Evolutionary conservation across 2,329 filamentous ascomycete species (phyloP), one percentile per base, ranked within the genome.

Genomic region (Hymenoscyphus infarciens): DNA sequence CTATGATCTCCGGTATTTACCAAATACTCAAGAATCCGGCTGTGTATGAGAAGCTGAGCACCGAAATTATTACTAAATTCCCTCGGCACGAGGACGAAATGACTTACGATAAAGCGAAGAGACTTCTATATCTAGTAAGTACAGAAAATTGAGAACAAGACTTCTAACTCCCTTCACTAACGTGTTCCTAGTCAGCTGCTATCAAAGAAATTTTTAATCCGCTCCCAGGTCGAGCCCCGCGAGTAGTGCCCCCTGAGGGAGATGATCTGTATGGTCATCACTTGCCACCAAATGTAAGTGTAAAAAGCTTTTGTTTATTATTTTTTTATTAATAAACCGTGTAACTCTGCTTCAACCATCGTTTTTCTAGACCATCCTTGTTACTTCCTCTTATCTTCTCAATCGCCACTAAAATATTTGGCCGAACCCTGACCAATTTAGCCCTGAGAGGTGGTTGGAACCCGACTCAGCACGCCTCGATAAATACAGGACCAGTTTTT

Each of bases 161-260:
- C 19, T 49, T 25, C 11, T 11, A 22, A 11, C 6, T 49, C 19
- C 5, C 42, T 11, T 49, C n/a, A 22, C 42, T 22, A 11, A 49
- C 19, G 8, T 22, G 33, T 1, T n/a, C 10, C 27, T 4, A 56
- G 54, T 33, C 54, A 16, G 54, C 54, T 3, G 25, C 35, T 1
- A 56, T 56, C 27, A 56, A 56, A 56, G 54, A 56, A n/a, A 35
- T 56, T 22, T 29, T 56, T 7, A 56, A 8, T n/a, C 54, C 54
- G 5, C 16, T 56, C 13, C 54, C 54, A 35, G 54, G 25, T 11
- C 54, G 54, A 19, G 25, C 16, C 10, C 54, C 54, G 8, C 54
- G 54, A 35, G 13, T 56, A 11, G 54, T 56, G 27, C 54, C 54
- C 4, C 54, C 54, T 4, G 27, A 56, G n/a, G 54, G 54, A 22